Evolutionary conservation across 2,329 filamentous ascomycete genomes (phyloP), one percentile per base, ranked within the genome.

Genomic region (Cladosporium sp.): DNA sequence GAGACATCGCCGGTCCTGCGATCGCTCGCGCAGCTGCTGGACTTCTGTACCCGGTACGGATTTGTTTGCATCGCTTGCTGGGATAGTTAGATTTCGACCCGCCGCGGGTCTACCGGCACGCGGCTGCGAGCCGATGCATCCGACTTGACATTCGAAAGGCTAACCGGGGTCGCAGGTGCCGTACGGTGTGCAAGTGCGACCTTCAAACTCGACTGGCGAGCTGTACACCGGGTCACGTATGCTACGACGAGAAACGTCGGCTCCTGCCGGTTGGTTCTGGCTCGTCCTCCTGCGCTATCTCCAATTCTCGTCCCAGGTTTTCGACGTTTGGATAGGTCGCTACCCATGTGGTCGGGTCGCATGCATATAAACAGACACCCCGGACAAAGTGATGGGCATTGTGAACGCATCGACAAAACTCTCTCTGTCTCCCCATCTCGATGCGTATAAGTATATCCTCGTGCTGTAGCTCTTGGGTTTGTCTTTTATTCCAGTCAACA

Each of bases 111-210:
- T 26, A 28, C 32, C 28, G 24, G 61, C 41, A 11, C 24, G 51
- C 61, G 51, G 51, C 61, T 57, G 34, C 61, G 51, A 26, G 51
- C 51, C 61, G 61, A 44, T 44, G 49, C 51, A 64, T 55, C 61
- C 61, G 61, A 52, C 26, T 52, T 59, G 44, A 32, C 58, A 49
- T 38, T 49, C 10, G 18, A 32, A 60, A 62, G 30, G 59, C 61
- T 64, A 64, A 57, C 34, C 28, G 44, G 61, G 61, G 51, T 64
- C 32, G 61, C 61, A 64, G 26, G 61, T 57, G 51, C 61, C 61
- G 51, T 64, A 54, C 32, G 51, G 52, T 47, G 51, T 64, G 57
- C 36, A 44, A 26, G 61, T 64, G 49, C 61, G 51, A 64, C 61
- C 24, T 57, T 52, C 32, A 21, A 30, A 15, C 21, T 36, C 41